phyloP scores from a whole-genome alignment of 2,329 filamentous ascomycete species.

The Rutstroemia sp. region DNA sequence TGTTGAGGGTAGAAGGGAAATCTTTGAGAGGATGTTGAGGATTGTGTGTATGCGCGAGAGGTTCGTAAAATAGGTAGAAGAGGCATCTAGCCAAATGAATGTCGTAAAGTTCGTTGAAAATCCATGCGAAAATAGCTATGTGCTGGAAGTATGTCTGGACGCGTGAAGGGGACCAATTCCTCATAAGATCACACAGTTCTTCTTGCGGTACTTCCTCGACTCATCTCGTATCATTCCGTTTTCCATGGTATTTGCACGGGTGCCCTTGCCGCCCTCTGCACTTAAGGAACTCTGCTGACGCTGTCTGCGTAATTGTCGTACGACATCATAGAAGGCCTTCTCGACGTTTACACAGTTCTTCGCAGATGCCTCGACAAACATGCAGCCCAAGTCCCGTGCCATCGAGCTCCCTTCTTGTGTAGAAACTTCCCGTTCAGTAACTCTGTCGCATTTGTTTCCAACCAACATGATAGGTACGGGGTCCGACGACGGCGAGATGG shows the following conservation, averaged over 20 bases:
- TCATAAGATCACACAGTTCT: slow-evolving; percentile 31
- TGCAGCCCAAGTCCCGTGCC: slow-evolving; percentile 85
- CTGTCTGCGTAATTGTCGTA: slow-evolving; percentile 80
- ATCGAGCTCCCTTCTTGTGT: slow-evolving; percentile 92
- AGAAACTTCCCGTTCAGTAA: slow-evolving; percentile 91
- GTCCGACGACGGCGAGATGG: slow-evolving; percentile 39
- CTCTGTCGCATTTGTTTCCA: slow-evolving; percentile 95
- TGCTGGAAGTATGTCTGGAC: slow-evolving; percentile 7
- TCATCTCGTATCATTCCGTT: slow-evolving; percentile 21
- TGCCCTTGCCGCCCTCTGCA: slow-evolving; percentile 18
- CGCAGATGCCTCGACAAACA: slow-evolving; percentile 93
- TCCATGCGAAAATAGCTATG: slow-evolving; percentile 11
- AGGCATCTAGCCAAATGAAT: slow-evolving; percentile 15
- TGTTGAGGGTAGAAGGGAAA: slow-evolving; percentile 18
- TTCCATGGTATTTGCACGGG: slow-evolving; percentile 19
- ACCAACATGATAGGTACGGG: slow-evolving; percentile 94
- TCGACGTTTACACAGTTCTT: slow-evolving; percentile 99
- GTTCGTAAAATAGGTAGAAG: slow-evolving; percentile 7
- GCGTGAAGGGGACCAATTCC: slow-evolving; percentile 6
- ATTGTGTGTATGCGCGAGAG: background rate
- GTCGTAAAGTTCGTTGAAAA: slow-evolving; percentile 20
- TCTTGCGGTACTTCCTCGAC: slow-evolving; percentile 24
- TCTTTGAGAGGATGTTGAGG: slow-evolving; percentile 4
- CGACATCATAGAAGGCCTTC: slow-evolving; percentile 97
- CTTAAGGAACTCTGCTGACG: slow-evolving; percentile 41